Base-by-base conservation (phyloP, 441 rosid species). In the Erodium moschatum region DNA sequence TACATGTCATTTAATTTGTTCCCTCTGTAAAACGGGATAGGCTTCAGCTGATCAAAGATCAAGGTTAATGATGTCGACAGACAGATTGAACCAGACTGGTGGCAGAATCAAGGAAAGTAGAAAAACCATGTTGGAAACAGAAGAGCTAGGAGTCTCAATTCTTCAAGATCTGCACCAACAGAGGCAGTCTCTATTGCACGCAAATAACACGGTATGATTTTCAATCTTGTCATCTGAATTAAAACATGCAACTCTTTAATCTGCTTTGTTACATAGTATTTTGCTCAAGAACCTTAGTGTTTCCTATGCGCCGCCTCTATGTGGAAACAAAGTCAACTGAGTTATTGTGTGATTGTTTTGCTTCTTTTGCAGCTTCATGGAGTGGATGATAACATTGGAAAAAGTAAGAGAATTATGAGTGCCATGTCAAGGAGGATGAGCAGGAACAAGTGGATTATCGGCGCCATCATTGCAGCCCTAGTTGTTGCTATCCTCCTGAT, bases 141-240 rank as follows among this genome's bases (percentile, higher is more conserved):
- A 95, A 83, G 98, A 92, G 10, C 93, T 92, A 33, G 98, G 99
- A 40, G 99, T 95, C 73, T 95, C 99, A 8, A 82, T 92, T 82
- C 97, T 95, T 73, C 90, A 90, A 68, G 98, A 95, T 79, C 76
- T 95, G 82, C 92, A 89, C 82, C 81, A 87, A 64, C 99, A 95
- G 83, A 70, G 97, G 60, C 89, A 95, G 72, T 75, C 97, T 77
- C 97, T 95, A 73, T 72, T 95, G 64, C 89, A 85, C 1, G 86
- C 93, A 60, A 75, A 87, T 20, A 81, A 86, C 78, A 85, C 92
- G 72, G 98, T 95, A 85, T 6, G 63, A 40, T 33, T 64, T 1
- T 5, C 60, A 15, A 0, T 6, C 19, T 52, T 5, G 19, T 16
- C 60, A 15, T 2, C 0, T 24, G 2, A n/a, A n/a, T 35, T 35